phyloP scores from a whole-genome alignment of 2,329 filamentous ascomycete genomes.

The Triangularia setosa region DNA sequence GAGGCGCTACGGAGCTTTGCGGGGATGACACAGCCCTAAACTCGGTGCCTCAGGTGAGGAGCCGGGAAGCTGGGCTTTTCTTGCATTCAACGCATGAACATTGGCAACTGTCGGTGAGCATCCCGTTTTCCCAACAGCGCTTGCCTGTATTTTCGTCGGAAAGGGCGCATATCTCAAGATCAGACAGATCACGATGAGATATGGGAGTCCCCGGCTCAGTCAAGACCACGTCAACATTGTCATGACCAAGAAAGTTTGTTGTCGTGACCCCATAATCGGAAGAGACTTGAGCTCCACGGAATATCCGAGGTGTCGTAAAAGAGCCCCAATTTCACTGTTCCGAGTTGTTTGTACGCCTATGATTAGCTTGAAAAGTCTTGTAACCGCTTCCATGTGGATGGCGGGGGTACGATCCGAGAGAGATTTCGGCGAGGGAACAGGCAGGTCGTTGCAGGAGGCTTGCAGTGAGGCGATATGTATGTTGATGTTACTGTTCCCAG shows the following conservation, averaged over 20 bases:
- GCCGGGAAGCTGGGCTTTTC: not conserved
- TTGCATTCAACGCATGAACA: slow-evolving; percentile 5
- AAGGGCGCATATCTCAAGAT: not conserved
- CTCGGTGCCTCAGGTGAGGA: not conserved
- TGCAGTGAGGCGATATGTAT: not conserved
- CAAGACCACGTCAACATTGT: not conserved
- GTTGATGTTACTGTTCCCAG: not conserved
- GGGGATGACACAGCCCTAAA: not conserved
- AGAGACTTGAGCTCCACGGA: not conserved
- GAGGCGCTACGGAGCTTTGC: not conserved
- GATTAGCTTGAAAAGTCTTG: not conserved
- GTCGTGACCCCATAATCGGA: not conserved
- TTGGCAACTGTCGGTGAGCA: slow-evolving; percentile 4
- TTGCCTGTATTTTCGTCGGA: not conserved
- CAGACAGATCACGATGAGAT: not conserved
- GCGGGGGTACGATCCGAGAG: slow-evolving; percentile 1
- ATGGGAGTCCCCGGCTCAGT: not conserved
- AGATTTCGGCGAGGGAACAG: not conserved
- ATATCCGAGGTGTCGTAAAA: not conserved
- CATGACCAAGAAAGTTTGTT: not conserved
- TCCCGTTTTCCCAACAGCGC: not conserved
- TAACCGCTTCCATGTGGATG: not conserved
- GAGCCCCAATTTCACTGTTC: slow-evolving; percentile 3
- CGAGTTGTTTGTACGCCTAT: no score
- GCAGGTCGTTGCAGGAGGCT: not conserved